Evolutionary conservation across 768 basidiomycete species (phyloP).

Genomic region (Mycena filopes): DNA sequence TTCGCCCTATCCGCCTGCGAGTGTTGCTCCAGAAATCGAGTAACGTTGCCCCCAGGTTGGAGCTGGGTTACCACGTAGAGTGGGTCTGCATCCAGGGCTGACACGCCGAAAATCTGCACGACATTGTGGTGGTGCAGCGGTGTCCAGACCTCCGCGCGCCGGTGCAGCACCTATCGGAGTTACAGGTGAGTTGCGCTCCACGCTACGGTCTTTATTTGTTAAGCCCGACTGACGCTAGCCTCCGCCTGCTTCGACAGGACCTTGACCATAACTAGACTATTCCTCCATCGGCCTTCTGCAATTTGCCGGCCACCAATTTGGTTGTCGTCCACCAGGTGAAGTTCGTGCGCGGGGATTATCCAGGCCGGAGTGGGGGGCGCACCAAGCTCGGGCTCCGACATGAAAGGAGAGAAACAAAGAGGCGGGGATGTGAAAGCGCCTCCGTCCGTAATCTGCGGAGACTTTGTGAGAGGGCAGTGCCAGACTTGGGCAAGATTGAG

Average conservation of each 20-base stretch:
- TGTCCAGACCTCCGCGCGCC: conserved; percentile 35
- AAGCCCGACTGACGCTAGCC: conserved; percentile 14
- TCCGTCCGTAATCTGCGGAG: too few relatives aligned
- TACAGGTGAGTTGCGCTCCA: background rate
- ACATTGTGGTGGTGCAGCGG: conserved; percentile 35
- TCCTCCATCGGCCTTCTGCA: conserved; percentile 20
- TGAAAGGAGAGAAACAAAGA: too few relatives aligned
- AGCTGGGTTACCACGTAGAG: conserved; percentile 35
- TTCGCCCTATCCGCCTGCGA: conserved; percentile 32
- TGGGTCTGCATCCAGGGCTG: conserved; percentile 37
- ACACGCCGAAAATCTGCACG: conserved; percentile 37
- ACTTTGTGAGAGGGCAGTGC: too few relatives aligned
- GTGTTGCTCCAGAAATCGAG: conserved; percentile 32
- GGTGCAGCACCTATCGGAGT: conserved; percentile 27
- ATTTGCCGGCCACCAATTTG: conserved; percentile 13
- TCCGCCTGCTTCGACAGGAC: conserved; percentile 24
- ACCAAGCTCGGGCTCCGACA: conserved; percentile 19
- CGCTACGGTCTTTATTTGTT: background rate
- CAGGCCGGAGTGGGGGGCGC: conserved; percentile 8
- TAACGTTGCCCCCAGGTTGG: conserved; percentile 33
- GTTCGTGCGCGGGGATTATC: conserved; percentile 23
- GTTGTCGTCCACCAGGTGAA: conserved; percentile 15
- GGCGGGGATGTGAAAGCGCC: background rate
- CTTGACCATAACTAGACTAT: conserved; percentile 20
- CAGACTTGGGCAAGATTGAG: too few relatives aligned